Evolutionary conservation across 1,284 basidiomycete genomes (phyloP), one percentile per base, ranked within the genome.

Genomic region (Puccinia coronata): DNA sequence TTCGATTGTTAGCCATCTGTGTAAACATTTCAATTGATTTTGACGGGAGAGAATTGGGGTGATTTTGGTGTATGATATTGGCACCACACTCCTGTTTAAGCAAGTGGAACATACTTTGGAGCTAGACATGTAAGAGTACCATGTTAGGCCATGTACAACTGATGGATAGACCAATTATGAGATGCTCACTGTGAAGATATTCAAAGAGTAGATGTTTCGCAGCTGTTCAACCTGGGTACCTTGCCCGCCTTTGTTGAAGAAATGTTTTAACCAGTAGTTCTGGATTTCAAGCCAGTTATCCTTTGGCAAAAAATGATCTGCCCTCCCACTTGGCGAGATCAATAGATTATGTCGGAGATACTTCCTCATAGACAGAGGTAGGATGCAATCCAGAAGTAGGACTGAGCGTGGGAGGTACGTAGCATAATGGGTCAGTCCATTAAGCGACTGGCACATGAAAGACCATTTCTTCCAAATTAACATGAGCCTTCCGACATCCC

Each of bases 391-490:
- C 3, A 76, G 31, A 6, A 65, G n/a, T 2, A 65, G 20, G 2
- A 61, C 39, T 41, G 47, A 25, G 20, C 59, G 28, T 20, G 74
- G 74, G 41, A 76, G 74, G 59, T 76, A 36, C 2, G 31, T 36
- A 16, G 74, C n/a, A 65, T 76, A 65, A 28, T 59, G 28, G 11
- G 55, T 59, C 11, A 76, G 4, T 1, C 47, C 61, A 1, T 43
- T 49, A 9, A 76, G n/a, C 0, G 39, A 57, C 31, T 76, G 74
- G 34, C 39, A 39, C 59, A 76, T 47, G 9, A 76, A 11, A 28
- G 39, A 57, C 73, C 73, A 76, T n/a, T 47, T 61, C 43, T 63
- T 63, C 73, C 73, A 76, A 23, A 76, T 31, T 12, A 47, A 28
- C 12, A 76, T 61, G 11, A 76, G 57, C 20, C 43, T 28, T 5